These are phyloP conservation scores for Perkinsus chesapeaki DNA, from an alignment of 169 alveolate species.

Conservation along the genomic window DNA sequence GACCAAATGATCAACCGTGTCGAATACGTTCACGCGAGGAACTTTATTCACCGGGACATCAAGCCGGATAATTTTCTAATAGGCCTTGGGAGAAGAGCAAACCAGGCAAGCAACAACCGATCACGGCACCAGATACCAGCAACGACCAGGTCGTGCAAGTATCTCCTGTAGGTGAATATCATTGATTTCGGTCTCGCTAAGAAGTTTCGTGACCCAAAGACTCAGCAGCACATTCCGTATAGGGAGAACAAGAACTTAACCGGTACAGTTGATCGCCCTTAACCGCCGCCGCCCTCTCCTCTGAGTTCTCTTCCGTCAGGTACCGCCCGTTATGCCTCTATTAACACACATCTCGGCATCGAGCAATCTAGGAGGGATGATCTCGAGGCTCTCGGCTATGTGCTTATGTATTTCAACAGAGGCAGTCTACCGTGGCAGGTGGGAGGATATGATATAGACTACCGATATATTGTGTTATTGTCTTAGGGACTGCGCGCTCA, in stretches of 20 bases:
- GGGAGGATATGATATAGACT: not conserved
- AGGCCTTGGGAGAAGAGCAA: constrained; percentile 51
- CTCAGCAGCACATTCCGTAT: constrained; percentile 93
- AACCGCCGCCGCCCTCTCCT: not conserved
- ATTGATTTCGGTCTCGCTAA: constrained; percentile 94
- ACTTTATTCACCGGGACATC: constrained; percentile 93
- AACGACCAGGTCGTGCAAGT: not conserved
- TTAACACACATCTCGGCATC: constrained; percentile 97
- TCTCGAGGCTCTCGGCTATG: constrained; percentile 96
- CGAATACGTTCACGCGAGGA: constrained; percentile 87
- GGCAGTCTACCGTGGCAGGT: constrained; percentile 98
- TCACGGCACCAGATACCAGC: not conserved
- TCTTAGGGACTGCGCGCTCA: constrained; percentile 78
- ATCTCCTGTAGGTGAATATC: constrained; percentile 54
- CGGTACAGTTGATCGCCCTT: constrained; percentile 76
- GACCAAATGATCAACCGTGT: constrained; percentile 78
- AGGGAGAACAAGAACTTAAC: constrained; percentile 94
- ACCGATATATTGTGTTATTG: not conserved
- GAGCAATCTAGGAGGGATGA: constrained; percentile 97
- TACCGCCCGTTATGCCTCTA: constrained; percentile 95
- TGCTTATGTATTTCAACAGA: constrained; percentile 89
- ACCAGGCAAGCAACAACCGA: not conserved
- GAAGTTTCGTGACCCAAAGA: constrained; percentile 89
- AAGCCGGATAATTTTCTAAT: constrained; percentile 94
- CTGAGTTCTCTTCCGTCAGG: constrained; percentile 47